Evolutionary conservation across 148 eudicot genomes (phyloP).

Genomic region (Vaccinium myrtillus): DNA sequence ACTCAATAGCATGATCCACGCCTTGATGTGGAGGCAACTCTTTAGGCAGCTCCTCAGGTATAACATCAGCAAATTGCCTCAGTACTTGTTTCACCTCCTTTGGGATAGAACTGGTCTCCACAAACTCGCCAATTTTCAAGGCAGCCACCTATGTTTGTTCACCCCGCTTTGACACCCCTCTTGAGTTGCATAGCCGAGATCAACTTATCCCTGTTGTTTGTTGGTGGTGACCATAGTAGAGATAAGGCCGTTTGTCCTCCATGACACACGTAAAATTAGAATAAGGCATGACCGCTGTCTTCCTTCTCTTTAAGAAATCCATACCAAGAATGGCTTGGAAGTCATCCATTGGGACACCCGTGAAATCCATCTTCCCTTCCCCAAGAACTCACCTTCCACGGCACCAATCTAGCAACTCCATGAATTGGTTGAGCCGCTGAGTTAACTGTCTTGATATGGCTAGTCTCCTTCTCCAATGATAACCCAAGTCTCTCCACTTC

Average conservation of each 20-base stretch:
- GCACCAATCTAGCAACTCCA: not conserved
- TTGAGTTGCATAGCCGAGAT: too few relatives aligned
- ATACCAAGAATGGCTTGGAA: not conserved
- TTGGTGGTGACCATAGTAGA: too few relatives aligned
- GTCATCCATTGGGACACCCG: constrained; percentile 4
- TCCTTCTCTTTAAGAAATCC: not conserved
- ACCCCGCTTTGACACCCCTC: not conserved
- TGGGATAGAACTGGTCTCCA: not conserved
- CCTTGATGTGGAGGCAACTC: not conserved
- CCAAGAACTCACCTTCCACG: not conserved
- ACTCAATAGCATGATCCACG: not conserved
- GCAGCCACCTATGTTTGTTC: not conserved
- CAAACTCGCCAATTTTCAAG: not conserved
- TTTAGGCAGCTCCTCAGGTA: not conserved
- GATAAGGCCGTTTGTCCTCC: not conserved
- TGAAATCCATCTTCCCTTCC: not conserved
- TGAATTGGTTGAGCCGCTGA: not conserved
- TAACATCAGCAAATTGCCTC: not conserved
- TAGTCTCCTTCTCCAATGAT: not conserved
- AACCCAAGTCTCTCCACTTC: constrained; percentile 7
- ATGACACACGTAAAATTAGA: not conserved
- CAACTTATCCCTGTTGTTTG: too few relatives aligned
- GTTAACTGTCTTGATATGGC: too few relatives aligned
- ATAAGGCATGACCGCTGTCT: not conserved
- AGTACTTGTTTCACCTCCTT: not conserved